Evolutionary conservation across 139 green algal genomes (phyloP), one percentile per base, ranked within the genome.

Genomic region (Tetradesmus lagerheimii): DNA sequence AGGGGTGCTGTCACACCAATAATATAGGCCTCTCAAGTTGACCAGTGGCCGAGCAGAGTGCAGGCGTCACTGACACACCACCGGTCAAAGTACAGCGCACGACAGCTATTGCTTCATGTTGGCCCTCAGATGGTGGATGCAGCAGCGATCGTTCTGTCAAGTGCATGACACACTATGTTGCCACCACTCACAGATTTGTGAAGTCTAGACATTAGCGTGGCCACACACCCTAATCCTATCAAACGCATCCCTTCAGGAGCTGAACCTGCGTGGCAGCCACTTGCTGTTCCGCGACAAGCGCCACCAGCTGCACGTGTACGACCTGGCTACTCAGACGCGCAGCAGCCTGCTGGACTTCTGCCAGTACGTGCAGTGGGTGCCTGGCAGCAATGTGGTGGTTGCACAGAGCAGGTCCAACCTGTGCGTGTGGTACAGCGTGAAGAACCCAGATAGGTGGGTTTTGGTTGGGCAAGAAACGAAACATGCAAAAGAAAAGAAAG

Each of bases 271-370:
- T 35, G 96, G 92, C 35, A 96, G 94, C 27, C 96, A 98, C 92
- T 89, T 98, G 80, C 92, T 98, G 79, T 98, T 97, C 93, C 93
- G 96, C 5, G 96, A 98, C 94, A 98, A 97, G 91, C 94, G 94
- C 75, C 93, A 94, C 38, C 92, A 96, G 83, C 92, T 98, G 86
- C 93, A 96, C 89, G 89, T 98, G 38, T 97, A 93, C 89, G 89
- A 96, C 92, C 89, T 98, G 34, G 75, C 78, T 77, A 93, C 66
- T 15, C 94, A 96, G 91, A 90, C 96, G 89, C 95, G 94, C 62
- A 92, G 85, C 85, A 96, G 94, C 83, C 92, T 98, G 83, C 93
- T 98, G 39, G 93, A 95, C 87, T 97, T 94, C 89, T 96, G 93
- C 89, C 92, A 92, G 81, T 98, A 98, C 87, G 95, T 96, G 74